Percentiles rank a stretch among this genome's conserved stretches.
Conservation (phyloP, 2,329 filamentous ascomycete genomes). For the Tolypocladium guangdongense region DNA sequence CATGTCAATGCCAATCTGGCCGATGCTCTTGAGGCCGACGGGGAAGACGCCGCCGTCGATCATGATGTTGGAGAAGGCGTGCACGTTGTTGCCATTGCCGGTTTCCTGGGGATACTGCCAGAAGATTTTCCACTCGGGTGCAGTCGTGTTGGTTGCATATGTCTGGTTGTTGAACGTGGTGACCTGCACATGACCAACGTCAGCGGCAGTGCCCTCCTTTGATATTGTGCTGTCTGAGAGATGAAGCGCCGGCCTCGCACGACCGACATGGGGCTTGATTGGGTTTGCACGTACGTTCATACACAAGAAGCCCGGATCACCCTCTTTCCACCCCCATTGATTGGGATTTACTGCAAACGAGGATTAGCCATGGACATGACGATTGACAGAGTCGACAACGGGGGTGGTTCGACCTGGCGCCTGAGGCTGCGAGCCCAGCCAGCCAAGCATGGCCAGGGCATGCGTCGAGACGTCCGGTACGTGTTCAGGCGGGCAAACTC, state of each 20-base stretch:
- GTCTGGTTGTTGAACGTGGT: conserved; percentile 38
- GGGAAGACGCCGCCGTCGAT: conserved; percentile 34
- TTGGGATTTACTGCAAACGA: conserved; percentile 38
- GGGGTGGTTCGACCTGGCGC: not conserved
- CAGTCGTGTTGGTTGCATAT: conserved; percentile 32
- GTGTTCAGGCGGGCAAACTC: conserved; percentile 14
- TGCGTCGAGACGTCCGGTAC: not conserved
- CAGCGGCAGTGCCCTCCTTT: not conserved
- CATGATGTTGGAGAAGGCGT: conserved; percentile 44
- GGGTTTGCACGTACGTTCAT: conserved; percentile 35
- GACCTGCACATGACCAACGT: conserved; percentile 21
- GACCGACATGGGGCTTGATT: not conserved
- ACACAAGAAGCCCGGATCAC: conserved; percentile 31
- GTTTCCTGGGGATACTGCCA: conserved; percentile 36
- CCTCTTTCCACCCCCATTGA: conserved; percentile 37
- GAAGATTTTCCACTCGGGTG: conserved; percentile 39
- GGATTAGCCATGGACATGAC: conserved; percentile 1
- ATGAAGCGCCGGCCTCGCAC: not conserved
- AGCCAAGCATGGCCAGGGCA: not conserved
- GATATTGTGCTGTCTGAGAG: too few species aligned
- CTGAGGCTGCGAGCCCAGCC: too few species aligned
- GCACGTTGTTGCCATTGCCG: conserved; percentile 27
- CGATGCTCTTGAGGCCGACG: conserved; percentile 24
- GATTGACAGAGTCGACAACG: not conserved
- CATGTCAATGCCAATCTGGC: conserved; percentile 30